These are phyloP conservation scores for Naganishia randhawae DNA, from an alignment of 768 basidiomycete species.

Conservation along the genomic window DNA sequence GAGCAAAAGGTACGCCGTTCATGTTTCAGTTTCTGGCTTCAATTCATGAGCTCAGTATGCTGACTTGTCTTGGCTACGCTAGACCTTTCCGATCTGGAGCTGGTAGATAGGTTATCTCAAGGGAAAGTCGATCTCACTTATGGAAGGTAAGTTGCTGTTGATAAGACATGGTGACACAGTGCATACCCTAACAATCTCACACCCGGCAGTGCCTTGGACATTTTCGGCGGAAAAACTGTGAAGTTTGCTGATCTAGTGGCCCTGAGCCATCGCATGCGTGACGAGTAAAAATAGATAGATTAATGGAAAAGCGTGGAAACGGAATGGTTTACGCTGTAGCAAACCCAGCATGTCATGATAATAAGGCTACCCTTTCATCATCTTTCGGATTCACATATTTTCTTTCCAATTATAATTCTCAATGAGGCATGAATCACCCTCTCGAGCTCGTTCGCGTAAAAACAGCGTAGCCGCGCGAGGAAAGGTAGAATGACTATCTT, in stretches of 20 bases:
- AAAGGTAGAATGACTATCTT: neutral
- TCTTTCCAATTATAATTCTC: constrained; percentile 7
- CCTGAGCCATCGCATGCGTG: constrained; percentile 41
- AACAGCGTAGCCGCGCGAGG: neutral
- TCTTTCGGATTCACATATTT: constrained; percentile 1
- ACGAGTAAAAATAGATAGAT: neutral
- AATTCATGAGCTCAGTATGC: neutral
- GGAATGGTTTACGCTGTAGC: neutral
- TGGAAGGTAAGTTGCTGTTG: constrained; percentile 64
- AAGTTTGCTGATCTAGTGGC: constrained; percentile 53
- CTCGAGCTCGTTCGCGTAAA: neutral
- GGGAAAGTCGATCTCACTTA: constrained; percentile 85
- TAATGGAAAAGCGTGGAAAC: neutral
- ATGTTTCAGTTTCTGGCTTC: neutral
- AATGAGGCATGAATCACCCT: no score
- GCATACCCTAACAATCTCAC: no score
- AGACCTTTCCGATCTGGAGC: constrained; percentile 76
- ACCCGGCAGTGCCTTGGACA: constrained; percentile 52
- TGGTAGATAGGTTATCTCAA: constrained; percentile 71
- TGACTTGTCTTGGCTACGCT: constrained; percentile 3
- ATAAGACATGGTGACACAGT: no score
- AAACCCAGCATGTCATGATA: neutral
- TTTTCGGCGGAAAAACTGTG: constrained; percentile 55
- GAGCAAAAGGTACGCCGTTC: constrained; percentile 73
- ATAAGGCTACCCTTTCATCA: neutral